phyloP scores from a whole-genome alignment of 2,329 filamentous ascomycete species.

The Cercospora citrullina region DNA sequence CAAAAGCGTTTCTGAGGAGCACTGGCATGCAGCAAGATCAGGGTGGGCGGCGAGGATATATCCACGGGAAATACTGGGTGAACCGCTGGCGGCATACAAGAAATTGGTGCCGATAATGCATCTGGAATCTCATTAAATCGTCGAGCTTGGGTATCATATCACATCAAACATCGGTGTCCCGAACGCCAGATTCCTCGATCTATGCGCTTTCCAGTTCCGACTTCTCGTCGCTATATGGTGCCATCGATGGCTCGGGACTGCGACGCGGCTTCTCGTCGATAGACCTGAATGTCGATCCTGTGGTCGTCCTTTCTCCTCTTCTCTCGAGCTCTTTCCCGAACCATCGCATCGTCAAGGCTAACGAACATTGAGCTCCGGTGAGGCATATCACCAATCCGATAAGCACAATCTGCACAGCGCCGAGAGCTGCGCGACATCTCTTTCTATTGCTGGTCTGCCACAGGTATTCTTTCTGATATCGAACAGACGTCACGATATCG shows the following conservation, averaged over 20 bases:
- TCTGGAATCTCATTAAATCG: constrained; percentile 11
- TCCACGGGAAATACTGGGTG: constrained; percentile 17
- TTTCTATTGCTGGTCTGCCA: constrained; percentile 21
- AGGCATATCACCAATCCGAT: constrained; percentile 22
- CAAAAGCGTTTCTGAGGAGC: constrained; percentile 20
- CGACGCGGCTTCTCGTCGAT: constrained; percentile 10
- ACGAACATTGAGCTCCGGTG: constrained; percentile 24
- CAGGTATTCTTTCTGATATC: constrained; percentile 27
- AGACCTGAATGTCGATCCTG: neutral
- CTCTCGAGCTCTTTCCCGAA: constrained; percentile 24
- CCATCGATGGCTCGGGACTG: constrained; percentile 15
- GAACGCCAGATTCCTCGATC: neutral
- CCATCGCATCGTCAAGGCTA: constrained; percentile 26
- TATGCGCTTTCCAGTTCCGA: constrained; percentile 10
- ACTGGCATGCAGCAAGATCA: constrained; percentile 19
- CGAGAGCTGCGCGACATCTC: constrained; percentile 27
- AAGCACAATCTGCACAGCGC: constrained; percentile 26
- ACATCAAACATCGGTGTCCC: constrained; percentile 9
- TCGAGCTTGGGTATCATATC: constrained; percentile 15
- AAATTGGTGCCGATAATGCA: constrained; percentile 22
- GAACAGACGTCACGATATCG: constrained; percentile 28
- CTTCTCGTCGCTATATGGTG: constrained; percentile 18
- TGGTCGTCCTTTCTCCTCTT: neutral
- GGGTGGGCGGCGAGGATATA: constrained; percentile 15
- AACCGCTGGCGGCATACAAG: constrained; percentile 19